Base-by-base conservation (phyloP, 2,329 filamentous ascomycete species). In the Verticillium dahliae region DNA sequence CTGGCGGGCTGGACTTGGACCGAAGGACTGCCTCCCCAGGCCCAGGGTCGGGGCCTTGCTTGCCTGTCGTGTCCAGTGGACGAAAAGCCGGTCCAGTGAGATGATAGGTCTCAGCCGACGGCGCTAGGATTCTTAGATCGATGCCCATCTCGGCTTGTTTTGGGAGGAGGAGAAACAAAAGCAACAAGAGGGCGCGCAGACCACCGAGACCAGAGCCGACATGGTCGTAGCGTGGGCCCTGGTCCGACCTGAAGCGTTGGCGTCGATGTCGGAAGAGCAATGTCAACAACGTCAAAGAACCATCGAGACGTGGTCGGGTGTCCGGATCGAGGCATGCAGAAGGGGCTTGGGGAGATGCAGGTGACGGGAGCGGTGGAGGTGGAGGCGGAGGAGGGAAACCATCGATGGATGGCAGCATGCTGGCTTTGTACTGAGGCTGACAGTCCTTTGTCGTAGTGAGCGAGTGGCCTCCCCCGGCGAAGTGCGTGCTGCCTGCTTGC, bases 121-220 rank as follows among this genome's bases (percentile, higher is more conserved):
- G 60, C 54, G 54, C 54, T 56, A 56, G 33, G 27, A 33, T 56
- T 56, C 13, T 33, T 33, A 56, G 54, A 56, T 56, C 54, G 54
- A 56, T 56, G 54, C 27, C 58, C 58, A 33, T 52, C 57, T 60
- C 39, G 34, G 62, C 55, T 58, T 58, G 61, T 61, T 60, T 63
- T 27, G 54, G 27, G 57, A 60, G 54, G 31, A 45, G 22, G 22
- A 22, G 54, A 52, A 52, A 52, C 45, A 52, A 52, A 52, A 52
- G 45, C 45, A 56, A 56, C 31, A 4, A 56, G 54, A 56, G 54
- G 34, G 10, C 5, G 27, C 31, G 54, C n/a, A 34, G 54, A 56
- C 54, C 45, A 52, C 45, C 22, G 39, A 52, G 45, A 52, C 45
- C 45, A 52, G 45, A n/a, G 45, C n/a, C 45, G 45, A 18, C 22